Evolutionary conservation across 257 asterid genomes (phyloP).

Genomic region (Ballota nigra): DNA sequence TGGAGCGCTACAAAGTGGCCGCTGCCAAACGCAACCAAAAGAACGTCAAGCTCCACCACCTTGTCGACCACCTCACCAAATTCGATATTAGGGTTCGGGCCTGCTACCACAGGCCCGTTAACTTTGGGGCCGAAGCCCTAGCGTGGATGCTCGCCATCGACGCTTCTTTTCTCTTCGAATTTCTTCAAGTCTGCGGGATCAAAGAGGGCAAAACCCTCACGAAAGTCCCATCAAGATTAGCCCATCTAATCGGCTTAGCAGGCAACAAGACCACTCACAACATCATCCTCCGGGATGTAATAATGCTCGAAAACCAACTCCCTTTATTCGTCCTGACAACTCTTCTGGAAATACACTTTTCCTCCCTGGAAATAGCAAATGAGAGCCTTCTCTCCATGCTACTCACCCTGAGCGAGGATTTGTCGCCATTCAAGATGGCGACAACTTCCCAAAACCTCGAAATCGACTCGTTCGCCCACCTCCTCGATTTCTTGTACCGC

Average conservation of each 20-base stretch:
- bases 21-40: conserved; percentile 47
- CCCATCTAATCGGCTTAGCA: conserved; percentile 49
- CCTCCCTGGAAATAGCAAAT: conserved; percentile 38
- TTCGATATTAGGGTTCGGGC: conserved; percentile 44
- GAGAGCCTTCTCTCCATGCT: conserved; percentile 31
- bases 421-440: conserved; percentile 45
- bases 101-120: conserved; percentile 44
- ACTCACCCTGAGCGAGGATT: conserved; percentile 29
- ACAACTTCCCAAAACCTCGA: background rate
- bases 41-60: conserved; percentile 28
- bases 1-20: conserved; percentile 58
- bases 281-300: conserved; percentile 45
- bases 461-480: conserved; percentile 33
- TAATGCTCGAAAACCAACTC: conserved; percentile 72
- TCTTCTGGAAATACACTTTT: too few relatives aligned
- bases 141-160: conserved; percentile 72
- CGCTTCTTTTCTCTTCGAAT: conserved; percentile 52
- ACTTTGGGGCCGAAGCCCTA: conserved; percentile 40
- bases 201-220: conserved; percentile 34
- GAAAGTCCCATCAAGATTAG: conserved; percentile 34
- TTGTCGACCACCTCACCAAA: too few relatives aligned
- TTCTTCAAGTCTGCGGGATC: conserved; percentile 44
- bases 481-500: conserved; percentile 55
- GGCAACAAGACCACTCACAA: conserved; percentile 44
- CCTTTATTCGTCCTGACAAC: conserved; percentile 48